A percentile compares a stretch with the other conserved stretches of the same genome.
Conservation (phyloP, 768 basidiomycete species). For the Leccinum obscurum region DNA sequence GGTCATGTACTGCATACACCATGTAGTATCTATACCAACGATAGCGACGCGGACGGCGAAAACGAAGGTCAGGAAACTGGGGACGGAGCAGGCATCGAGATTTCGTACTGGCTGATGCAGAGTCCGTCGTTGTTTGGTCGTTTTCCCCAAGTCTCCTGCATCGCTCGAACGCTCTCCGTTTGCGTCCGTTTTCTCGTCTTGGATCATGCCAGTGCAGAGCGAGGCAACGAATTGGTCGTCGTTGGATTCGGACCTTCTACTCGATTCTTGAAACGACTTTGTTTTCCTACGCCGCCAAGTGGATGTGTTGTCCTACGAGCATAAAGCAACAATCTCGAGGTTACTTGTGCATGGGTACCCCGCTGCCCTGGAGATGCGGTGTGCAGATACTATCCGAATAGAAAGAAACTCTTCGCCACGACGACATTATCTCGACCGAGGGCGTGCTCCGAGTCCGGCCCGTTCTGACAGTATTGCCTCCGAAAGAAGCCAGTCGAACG, state of each 20-base stretch:
- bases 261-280: background rate
- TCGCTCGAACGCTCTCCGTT: conserved; percentile 3
- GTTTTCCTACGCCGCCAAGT: too few relatives aligned
- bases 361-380: too few relatives aligned
- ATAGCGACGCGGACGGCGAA: conserved; percentile 2
- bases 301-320: too few relatives aligned
- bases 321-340: too few relatives aligned
- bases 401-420: too few relatives aligned
- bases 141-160: conserved; percentile 14
- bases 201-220: conserved; percentile 15
- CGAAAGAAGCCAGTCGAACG: too few relatives aligned
- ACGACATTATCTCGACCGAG: too few relatives aligned
- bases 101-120: conserved; percentile 1
- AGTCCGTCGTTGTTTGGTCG: conserved; percentile 12
- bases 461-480: too few relatives aligned
- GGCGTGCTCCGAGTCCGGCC: too few relatives aligned
- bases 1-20: too few relatives aligned
- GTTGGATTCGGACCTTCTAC: conserved; percentile 16
- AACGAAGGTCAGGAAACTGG: background rate
- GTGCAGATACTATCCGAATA: too few relatives aligned
- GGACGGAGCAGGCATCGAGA: background rate
- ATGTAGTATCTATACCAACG: background rate
- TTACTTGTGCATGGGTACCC: too few relatives aligned
- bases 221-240: conserved; percentile 7
- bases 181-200: conserved; percentile 21